Percentiles rank a stretch among this genome's conserved stretches.
Evolutionary conservation across 208 protist species (phyloP).

Genomic region (Entamoeba histolytica): DNA sequence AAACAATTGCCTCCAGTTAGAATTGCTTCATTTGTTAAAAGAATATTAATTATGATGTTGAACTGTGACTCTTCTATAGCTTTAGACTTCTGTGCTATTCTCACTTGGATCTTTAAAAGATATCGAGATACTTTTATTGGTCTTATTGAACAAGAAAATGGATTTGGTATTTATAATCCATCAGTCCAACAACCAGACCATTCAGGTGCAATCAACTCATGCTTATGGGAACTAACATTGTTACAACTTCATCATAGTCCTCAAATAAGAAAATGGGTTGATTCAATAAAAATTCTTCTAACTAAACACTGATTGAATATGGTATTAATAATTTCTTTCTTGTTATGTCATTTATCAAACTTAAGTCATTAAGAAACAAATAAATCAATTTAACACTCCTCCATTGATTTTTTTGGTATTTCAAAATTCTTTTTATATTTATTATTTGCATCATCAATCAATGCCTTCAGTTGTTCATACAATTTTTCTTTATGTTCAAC

Average conservation of each 20-base stretch:
- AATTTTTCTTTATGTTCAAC: neutral
- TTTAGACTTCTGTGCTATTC: neutral
- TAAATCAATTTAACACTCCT: neutral
- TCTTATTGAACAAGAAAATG: neutral
- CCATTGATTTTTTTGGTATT: neutral
- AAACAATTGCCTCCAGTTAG: neutral
- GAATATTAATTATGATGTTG: neutral
- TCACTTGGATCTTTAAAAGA: neutral
- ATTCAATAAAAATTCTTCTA: neutral
- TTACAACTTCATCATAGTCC: neutral
- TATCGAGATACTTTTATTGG: neutral
- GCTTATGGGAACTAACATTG: neutral
- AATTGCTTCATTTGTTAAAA: neutral
- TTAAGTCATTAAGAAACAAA: too few species aligned
- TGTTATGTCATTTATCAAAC: too few species aligned
- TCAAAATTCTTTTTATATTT: neutral
- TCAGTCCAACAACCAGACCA: neutral
- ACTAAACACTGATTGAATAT: neutral
- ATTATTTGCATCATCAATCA: neutral
- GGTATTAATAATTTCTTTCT: too few species aligned
- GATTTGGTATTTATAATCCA: neutral
- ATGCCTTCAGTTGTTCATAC: neutral
- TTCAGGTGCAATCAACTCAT: neutral
- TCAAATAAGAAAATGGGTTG: neutral
- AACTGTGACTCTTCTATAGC: neutral